phyloP scores from a whole-genome alignment of 768 basidiomycete species.

The Pulveroboletus frians region DNA sequence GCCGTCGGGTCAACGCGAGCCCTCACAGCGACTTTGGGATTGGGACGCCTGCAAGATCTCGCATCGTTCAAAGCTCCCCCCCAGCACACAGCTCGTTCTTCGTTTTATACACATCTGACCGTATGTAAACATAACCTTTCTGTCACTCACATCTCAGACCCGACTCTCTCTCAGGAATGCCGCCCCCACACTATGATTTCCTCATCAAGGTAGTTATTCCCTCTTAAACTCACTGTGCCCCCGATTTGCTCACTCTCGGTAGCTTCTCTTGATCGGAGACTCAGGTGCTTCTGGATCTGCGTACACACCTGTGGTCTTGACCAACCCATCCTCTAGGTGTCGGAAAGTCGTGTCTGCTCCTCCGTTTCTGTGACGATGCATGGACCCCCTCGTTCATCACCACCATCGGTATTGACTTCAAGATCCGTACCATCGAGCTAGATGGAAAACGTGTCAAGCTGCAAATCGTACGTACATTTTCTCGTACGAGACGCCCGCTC shows the following conservation, averaged over 20 bases:
- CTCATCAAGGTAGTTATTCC: slow-evolving; percentile 68
- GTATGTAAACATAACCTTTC: not conserved
- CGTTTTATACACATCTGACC: not conserved
- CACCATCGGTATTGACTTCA: slow-evolving; percentile 99
- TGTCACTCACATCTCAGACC: not conserved
- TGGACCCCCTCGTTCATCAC: slow-evolving; percentile 99
- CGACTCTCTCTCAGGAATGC: slow-evolving; percentile 46
- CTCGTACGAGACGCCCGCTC: not conserved
- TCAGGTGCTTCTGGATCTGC: slow-evolving; percentile 52
- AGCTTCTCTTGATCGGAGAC: slow-evolving; percentile 95
- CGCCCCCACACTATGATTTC: slow-evolving; percentile 95
- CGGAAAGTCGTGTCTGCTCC: slow-evolving; percentile 92
- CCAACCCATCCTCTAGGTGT: slow-evolving; percentile 53
- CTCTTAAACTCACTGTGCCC: slow-evolving; percentile 5
- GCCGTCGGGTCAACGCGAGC: not conserved
- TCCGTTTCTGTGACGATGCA: slow-evolving; percentile 98
- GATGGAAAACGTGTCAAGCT: slow-evolving; percentile 98
- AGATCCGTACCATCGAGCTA: slow-evolving; percentile 97
- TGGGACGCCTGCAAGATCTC: not conserved
- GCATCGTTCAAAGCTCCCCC: not conserved
- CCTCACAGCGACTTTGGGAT: not conserved
- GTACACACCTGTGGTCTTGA: not conserved
- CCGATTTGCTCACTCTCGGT: slow-evolving; percentile 6
- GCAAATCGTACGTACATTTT: slow-evolving; percentile 73
- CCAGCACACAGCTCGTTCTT: not conserved